Evolutionary conservation across 495 filamentous ascomycete genomes (phyloP), one percentile per base, ranked within the genome.

Genomic region (Penicillium bovifimosum): DNA sequence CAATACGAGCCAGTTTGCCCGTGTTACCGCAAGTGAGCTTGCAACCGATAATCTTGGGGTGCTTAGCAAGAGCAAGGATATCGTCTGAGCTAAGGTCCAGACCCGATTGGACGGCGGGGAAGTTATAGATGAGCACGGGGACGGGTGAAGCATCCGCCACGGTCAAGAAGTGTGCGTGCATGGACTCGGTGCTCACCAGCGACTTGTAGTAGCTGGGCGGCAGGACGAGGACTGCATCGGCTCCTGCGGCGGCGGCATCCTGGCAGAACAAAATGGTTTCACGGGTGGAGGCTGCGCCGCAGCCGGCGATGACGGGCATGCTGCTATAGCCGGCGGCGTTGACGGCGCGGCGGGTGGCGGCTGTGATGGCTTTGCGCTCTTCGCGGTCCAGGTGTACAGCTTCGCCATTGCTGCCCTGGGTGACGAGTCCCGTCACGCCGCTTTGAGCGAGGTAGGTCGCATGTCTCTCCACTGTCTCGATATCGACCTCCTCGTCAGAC

Each of bases 21-120:
- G 91, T 96, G 70, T 96, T 95, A 41, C 90, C 91, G 67, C 91
- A 96, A 5, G 91, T 96, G 45, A 96, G 77, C 75, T 96, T 96
- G 63, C 86, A 86, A 43, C 91, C 91, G 47, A 90, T 83, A 60
- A 96, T 92, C 62, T 96, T 96, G 58, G 85, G 79, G 66, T 96
- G 90, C 56, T 82, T 66, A 3, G 90, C 68, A 16, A 96, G 79
- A 46, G 81, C 68, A 44, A 86, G 75, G 65, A 96, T 88, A 53
- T 83, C 76, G 60, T 95, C 89, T 0, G 88, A 93, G 47, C 79
- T 84, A 41, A 96, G 83, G 62, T 96, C 91, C 47, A 93, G 72
- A 10, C 91, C 91, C 10, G 80, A 75, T 29, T 86, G 87, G 3
- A 87, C 91, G 14, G 82, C 88, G 27, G 91, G 91, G 71, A 85